A percentile compares a stretch with the other conserved stretches of the same genome.
Conservation (phyloP, 75 land plant species). For the Pinus tabuliformis region DNA sequence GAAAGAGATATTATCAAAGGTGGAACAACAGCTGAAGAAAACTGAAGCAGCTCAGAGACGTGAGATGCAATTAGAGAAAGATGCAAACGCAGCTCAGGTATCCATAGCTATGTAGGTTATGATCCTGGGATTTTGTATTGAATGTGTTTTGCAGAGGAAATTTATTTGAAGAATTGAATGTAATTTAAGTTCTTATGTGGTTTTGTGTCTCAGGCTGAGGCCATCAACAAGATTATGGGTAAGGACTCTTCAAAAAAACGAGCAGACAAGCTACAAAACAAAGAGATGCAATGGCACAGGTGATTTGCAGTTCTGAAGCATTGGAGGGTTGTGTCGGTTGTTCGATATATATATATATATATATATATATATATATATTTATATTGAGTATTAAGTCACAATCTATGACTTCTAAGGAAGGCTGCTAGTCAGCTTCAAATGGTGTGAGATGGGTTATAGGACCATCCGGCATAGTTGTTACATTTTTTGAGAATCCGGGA, state of each 20-base stretch:
- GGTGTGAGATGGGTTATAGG: constrained; percentile 78
- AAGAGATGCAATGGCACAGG: constrained; percentile 71
- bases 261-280: constrained; percentile 69
- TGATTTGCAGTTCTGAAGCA: constrained; percentile 8
- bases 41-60: constrained; percentile 87
- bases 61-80: constrained; percentile 82
- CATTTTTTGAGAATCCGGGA: constrained; percentile 65
- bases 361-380: too few relatives aligned
- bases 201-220: constrained; percentile 54
- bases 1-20: constrained; percentile 81
- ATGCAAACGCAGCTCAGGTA: constrained; percentile 72
- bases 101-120: constrained; percentile 48
- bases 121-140: too few relatives aligned
- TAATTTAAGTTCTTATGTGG: constrained; percentile 3
- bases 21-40: constrained; percentile 85
- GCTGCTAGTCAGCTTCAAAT: constrained; percentile 66
- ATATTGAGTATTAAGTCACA: neutral
- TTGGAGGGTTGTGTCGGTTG: too few relatives aligned
- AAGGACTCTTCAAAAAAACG: constrained; percentile 76
- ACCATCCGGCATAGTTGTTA: constrained; percentile 73
- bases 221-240: constrained; percentile 88
- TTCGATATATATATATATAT: too few relatives aligned
- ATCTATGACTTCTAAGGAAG: constrained; percentile 46
- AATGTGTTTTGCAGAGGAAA: neutral
- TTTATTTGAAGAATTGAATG: neutral